These are phyloP conservation scores for Sporisorium sorghi DNA, from an alignment of 1,284 basidiomycete genomes.

Conservation along the genomic window DNA sequence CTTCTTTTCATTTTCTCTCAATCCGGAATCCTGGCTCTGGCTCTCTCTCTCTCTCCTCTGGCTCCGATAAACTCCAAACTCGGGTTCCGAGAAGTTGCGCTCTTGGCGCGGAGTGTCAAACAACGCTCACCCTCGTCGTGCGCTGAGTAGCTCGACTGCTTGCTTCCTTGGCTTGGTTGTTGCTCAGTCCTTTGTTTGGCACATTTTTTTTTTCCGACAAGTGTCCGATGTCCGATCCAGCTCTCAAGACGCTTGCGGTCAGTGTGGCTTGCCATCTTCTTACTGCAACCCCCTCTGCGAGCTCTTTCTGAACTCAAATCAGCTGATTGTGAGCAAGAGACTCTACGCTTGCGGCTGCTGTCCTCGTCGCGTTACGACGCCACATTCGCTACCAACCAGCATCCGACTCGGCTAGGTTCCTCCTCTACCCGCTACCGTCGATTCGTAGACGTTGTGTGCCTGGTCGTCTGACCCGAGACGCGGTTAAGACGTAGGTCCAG, in stretches of 20 bases:
- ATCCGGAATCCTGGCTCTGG: too few relatives aligned
- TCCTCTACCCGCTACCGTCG: too few relatives aligned
- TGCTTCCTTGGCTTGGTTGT: too few relatives aligned
- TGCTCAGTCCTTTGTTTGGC: too few relatives aligned
- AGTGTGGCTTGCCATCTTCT: background rate
- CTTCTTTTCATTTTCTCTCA: background rate
- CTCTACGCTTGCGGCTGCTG: conserved; percentile 1
- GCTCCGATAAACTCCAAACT: background rate
- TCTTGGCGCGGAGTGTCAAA: conserved; percentile 18
- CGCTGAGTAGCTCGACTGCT: background rate
- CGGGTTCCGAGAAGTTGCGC: background rate
- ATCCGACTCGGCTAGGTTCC: background rate
- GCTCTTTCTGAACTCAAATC: background rate
- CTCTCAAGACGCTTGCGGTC: background rate
- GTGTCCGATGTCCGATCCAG: conserved; percentile 8
- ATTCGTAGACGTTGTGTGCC: background rate
- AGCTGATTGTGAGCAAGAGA: background rate
- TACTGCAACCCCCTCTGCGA: background rate
- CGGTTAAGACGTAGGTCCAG: background rate
- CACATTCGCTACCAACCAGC: background rate
- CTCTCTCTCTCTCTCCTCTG: background rate
- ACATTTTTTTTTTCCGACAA: conserved; percentile 26
- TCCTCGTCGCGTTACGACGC: background rate
- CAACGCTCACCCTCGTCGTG: conserved; percentile 10
- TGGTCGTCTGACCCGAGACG: background rate